Evolutionary conservation across 2,329 filamentous ascomycete genomes (phyloP), one percentile per base, ranked within the genome.

Genomic region (Fusarium anguioides): DNA sequence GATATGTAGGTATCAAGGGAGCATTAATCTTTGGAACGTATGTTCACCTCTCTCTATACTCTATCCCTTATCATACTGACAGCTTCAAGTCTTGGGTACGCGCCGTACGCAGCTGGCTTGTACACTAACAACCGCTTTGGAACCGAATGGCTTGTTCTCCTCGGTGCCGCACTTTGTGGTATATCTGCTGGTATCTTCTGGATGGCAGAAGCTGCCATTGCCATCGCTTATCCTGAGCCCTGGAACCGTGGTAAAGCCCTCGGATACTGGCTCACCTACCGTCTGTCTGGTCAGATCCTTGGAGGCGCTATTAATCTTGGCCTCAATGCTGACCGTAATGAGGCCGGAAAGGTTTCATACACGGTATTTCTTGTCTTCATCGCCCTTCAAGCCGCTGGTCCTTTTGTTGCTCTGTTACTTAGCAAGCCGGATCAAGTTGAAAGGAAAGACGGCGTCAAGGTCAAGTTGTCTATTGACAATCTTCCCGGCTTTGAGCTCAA

Each of bases 141-240:
- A 2, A 87, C 79, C 1, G 85, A 89, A 66, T 93, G 91, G 91
- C 83, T 92, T 11, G 84, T 89, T 0, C 81, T 92, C 1, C 76
- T 93, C 10, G 91, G 90, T 1, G 89, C 89, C 1, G 89, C 89
- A 0, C 79, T 90, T 0, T 93, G 90, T 64, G 90, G 90, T 18
- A 82, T 92, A 29, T 89, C 87, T 0, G 90, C 91, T 0, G 91
- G 91, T 0, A 81, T 93, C 0, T 93, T 93, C 76, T 93, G 91
- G 91, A 89, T 89, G 82, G 87, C 90, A 0, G 91, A 93, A 76
- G 89, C 89, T 1, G 90, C 91, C 1, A 91, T 93, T 56, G 90
- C 90, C 0, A 85, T 93, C 20, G 83, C 87, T 0, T 93, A 93
- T 66, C 90, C 90, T 0, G 90, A 93, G 69, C 89, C 89, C 0